A percentile compares a stretch with the other conserved stretches of the same genome.
Evolutionary conservation across 176 grass and related monocot genomes (phyloP).

Genomic region (Poa pratensis): DNA sequence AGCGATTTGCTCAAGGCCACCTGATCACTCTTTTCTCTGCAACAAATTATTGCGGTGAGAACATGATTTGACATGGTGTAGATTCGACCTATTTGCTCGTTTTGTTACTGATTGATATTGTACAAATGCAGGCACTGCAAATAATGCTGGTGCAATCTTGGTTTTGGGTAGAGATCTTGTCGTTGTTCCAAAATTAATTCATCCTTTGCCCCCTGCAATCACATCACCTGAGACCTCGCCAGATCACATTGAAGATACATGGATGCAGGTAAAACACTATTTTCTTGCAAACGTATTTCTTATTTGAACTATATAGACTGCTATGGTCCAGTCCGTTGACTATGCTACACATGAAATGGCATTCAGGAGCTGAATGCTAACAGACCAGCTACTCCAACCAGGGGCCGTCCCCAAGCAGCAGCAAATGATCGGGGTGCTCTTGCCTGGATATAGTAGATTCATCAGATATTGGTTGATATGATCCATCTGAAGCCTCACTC

Average conservation of each 20-base stretch:
- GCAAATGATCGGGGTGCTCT: constrained; percentile 84
- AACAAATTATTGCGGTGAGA: constrained; percentile 97
- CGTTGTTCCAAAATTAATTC: constrained; percentile 97
- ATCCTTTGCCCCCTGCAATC: constrained; percentile 96
- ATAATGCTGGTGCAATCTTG: constrained; percentile 97
- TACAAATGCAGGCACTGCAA: constrained; percentile 83
- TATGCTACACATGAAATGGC: constrained; percentile 2
- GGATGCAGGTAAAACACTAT: constrained; percentile 87
- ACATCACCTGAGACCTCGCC: constrained; percentile 89
- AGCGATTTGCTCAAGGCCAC: constrained; percentile 99
- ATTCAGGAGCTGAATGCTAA: constrained; percentile 96
- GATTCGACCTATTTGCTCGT: background rate
- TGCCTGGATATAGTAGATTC: constrained; percentile 89
- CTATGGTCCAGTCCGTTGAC: background rate
- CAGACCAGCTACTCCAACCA: constrained; percentile 94
- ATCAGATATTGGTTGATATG: constrained; percentile 43
- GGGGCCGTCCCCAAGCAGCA: constrained; percentile 84
- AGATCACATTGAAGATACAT: constrained; percentile 97
- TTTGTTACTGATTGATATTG: constrained; percentile 35
- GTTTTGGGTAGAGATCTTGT: constrained; percentile 99
- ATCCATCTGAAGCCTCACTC: constrained; percentile 45
- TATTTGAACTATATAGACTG: constrained; percentile 22
- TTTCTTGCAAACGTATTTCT: constrained; percentile 10
- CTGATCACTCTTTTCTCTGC: constrained; percentile 99
- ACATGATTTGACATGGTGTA: constrained; percentile 16